These are phyloP conservation scores for Colletotrichum plurivorum DNA, from an alignment of 2,329 filamentous ascomycete species.

Conservation along the genomic window DNA sequence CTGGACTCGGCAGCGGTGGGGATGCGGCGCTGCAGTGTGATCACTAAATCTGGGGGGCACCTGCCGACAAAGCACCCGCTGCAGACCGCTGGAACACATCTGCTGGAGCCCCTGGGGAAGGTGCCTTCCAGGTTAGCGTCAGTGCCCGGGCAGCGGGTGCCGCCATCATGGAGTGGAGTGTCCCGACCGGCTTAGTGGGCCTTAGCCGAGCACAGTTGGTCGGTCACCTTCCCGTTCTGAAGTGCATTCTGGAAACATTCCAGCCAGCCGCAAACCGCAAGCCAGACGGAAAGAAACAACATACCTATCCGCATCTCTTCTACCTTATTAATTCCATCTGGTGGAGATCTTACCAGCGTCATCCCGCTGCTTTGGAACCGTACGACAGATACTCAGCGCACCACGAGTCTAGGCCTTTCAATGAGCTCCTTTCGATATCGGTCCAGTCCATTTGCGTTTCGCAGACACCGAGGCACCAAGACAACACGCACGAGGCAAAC, in stretches of 20 bases:
- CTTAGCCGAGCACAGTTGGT: neutral
- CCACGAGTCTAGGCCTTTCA: neutral
- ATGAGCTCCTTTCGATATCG: slow-evolving; percentile 2
- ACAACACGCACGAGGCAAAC: slow-evolving; percentile 10
- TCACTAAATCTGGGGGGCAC: neutral
- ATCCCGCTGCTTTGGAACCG: no score
- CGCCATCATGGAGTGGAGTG: neutral
- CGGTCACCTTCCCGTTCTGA: neutral
- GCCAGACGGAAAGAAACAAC: neutral
- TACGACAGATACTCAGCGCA: no score
- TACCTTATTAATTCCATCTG: neutral
- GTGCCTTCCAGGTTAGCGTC: no score
- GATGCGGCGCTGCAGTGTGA: neutral
- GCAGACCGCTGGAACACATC: slow-evolving; percentile 1
- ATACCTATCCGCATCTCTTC: neutral
- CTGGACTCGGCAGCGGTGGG: slow-evolving; percentile 7
- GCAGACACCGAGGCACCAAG: slow-evolving; percentile 26
- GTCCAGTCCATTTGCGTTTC: slow-evolving; percentile 12
- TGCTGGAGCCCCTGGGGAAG: neutral
- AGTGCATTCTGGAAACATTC: slow-evolving; percentile 15
- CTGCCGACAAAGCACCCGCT: neutral
- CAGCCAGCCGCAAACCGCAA: neutral
- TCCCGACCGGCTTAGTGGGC: neutral
- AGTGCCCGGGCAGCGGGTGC: neutral
- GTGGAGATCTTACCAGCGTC: no score